A percentile compares a stretch with the other conserved stretches of the same genome.
These are phyloP conservation scores for Beauveria brongniartii DNA, from an alignment of 2,329 filamentous ascomycete genomes.

Conservation along the genomic window DNA sequence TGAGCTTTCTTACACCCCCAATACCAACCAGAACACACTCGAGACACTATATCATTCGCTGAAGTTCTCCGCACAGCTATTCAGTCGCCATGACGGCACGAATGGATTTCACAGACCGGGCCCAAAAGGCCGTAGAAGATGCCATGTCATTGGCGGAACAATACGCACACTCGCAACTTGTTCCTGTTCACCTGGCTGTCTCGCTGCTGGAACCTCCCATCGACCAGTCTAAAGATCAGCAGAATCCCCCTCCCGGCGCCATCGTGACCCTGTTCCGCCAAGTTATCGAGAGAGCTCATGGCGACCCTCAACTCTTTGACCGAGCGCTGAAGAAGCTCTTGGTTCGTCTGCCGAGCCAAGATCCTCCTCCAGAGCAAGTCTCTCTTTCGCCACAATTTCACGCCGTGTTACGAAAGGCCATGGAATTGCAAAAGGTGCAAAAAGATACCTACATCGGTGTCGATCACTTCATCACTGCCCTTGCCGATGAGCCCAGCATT, in stretches of 20 bases:
- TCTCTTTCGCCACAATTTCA: conserved; percentile 75
- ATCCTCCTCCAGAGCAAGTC: conserved; percentile 85
- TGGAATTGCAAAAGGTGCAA: conserved; percentile 91
- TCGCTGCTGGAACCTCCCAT: conserved; percentile 68
- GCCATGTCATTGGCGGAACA: conserved; percentile 81
- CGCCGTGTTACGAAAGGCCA: conserved; percentile 73
- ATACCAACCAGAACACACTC: neutral
- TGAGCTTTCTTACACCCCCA: neutral
- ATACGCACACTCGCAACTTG: conserved; percentile 84
- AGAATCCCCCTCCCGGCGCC: conserved; percentile 59
- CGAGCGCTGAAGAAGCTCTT: conserved; percentile 84
- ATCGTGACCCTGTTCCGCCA: conserved; percentile 81
- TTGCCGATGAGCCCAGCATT: conserved; percentile 71
- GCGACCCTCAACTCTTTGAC: conserved; percentile 83
- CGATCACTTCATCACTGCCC: conserved; percentile 82
- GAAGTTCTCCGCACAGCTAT: conserved; percentile 6
- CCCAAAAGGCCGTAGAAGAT: conserved; percentile 81
- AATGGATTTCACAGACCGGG: conserved; percentile 91
- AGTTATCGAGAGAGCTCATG: conserved; percentile 87
- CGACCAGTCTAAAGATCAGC: conserved; percentile 74
- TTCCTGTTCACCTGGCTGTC: conserved; percentile 83
- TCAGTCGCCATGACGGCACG: conserved; percentile 56
- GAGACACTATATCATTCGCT: neutral
- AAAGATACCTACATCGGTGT: conserved; percentile 93
- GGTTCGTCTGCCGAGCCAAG: conserved; percentile 86